Base-by-base conservation (phyloP, 2,329 filamentous ascomycete species). In the Hymenoscyphus fraxineus region DNA sequence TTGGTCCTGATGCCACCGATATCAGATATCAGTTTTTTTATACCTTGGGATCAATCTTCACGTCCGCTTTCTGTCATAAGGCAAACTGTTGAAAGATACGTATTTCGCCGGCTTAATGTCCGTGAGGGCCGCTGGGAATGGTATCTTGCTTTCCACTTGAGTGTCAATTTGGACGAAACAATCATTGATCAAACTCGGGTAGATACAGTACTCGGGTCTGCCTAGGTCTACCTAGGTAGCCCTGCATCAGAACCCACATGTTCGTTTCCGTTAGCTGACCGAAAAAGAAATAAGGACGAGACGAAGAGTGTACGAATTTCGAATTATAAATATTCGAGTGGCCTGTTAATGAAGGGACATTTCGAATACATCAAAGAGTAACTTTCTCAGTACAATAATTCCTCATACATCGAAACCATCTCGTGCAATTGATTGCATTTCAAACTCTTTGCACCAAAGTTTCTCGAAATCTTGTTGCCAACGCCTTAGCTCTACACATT, bases 251-350 rank as follows among this genome's bases (percentile, higher is more conserved):
- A 12, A 22, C 39, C 19, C 10, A 58, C 41, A 47, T 47, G 41
- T n/a, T 16, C 19, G 41, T 47, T 44, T 64, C 31, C 54, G 63
- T 27, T 27, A 27, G 27, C 56, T 65, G 64, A 59, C 58, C 16
- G 61, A 65, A 69, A 70, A 70, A 69, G 64, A 61, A 67, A 69
- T 66, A 40, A 61, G 9, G n/a, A n/a, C 10, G 19, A 47, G 16
- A 47, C n/a, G 19, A 19, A n/a, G 41, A 47, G 41, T 47, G 41
- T n/a, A 47, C 41, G 19, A 9, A 9, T 16, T 9, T 47, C 41
- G 16, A 47, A 47, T 47, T 47, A 47, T 47, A 47, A 47, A 7
- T 47, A 47, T 44, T 44, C 41, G 19, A 47, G 41, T 47, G n/a
- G n/a, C 13, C 41, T n/a, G 41, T n/a, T n/a, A 47, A 47, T n/a